Base-by-base conservation (phyloP, 176 grass and related monocot species). In the Carex kokanica region DNA sequence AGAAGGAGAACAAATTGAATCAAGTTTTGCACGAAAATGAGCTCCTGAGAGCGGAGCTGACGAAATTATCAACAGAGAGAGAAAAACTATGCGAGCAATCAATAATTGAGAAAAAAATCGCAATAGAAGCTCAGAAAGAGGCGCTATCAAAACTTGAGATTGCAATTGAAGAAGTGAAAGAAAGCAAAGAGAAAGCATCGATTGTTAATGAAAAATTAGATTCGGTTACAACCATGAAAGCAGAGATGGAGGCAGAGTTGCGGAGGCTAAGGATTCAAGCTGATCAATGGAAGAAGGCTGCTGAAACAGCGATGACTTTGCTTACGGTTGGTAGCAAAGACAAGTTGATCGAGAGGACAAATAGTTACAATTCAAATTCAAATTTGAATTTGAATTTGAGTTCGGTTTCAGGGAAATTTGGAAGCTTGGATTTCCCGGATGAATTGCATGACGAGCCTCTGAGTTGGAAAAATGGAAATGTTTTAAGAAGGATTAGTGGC, bases 211-310 rank as follows among this genome's bases (percentile, higher is more conserved):
- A 77, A 0, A 49, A 87, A 85, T 32, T 90, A 34, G 1, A 81
- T 32, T 84, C 80, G 12, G 86, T 79, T 64, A 43, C 65, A 29
- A 87, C 60, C 20, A 84, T 58, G 64, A 96, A 96, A 62, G 79
- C 34, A 41, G 97, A 88, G 34, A 92, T 89, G 85, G 97, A 96
- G 40, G 61, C 83, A 11, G 97, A 99, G 83, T 71, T 99, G 78
- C 90, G 88, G 74, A 94, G 83, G 34, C 85, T 99, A 70, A 88
- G 88, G 69, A 88, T 99, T 87, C 97, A 99, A 83, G 97, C 97
- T 40, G 97, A 99, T 81, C 97, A 99, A 74, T 99, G 97, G 97
- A 84, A 90, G 74, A 99, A 99, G 73, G 97, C 97, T 3, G 97
- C 97, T 15, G 97, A 99, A 81, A 90, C 93, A 0, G 97, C 97